Evolutionary conservation across 1,284 basidiomycete genomes (phyloP), one percentile per base, ranked within the genome.

Genomic region (Sanguinoderma infundibulare): DNA sequence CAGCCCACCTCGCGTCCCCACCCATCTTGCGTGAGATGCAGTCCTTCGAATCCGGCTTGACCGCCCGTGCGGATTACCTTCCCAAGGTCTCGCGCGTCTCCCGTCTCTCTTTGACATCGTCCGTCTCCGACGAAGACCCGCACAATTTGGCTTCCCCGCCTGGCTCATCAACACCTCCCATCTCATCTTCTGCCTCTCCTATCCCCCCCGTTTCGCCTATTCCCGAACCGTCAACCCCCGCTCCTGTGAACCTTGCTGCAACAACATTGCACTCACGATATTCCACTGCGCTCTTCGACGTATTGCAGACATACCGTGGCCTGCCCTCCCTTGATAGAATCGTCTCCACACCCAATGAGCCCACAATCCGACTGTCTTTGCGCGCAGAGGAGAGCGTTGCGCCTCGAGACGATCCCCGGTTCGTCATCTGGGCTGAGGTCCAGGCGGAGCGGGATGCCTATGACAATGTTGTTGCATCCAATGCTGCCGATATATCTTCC

Each of bases 401-500:
- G 0, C 92, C 91, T 1, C 83, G 87, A 20, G 89, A 94, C 66
- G 94, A 96, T 68, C 93, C 94, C 22, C 84, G 93, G 0, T 95
- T 95, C 71, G 91, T 94, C 30, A 88, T 95, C 17, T 96, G 93
- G 93, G 92, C 91, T n/a, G 85, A 91, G 66, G 73, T 82, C 55
- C 62, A 63, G 44, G 44, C 60, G 0, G 62, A 72, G 12, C 72
- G 72, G n/a, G 84, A 87, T 57, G 83, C 83, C 49, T 62, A 67
- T 14, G 69, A 69, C 34, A 62, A 67, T 7, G 59, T 75, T 40
- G 82, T 83, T 0, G 79, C 81, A 38, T 75, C 80, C n/a, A 86
- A 84, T 66, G 75, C 77, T 9, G 80, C 80, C 0, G 81, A 84
- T 36, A 57, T 77, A n/a, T 78, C 80, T 3, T 81, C 81, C 1